These are phyloP conservation scores for Monilinia fructicola DNA, from an alignment of 2,329 filamentous ascomycete genomes.

Conservation along the genomic window DNA sequence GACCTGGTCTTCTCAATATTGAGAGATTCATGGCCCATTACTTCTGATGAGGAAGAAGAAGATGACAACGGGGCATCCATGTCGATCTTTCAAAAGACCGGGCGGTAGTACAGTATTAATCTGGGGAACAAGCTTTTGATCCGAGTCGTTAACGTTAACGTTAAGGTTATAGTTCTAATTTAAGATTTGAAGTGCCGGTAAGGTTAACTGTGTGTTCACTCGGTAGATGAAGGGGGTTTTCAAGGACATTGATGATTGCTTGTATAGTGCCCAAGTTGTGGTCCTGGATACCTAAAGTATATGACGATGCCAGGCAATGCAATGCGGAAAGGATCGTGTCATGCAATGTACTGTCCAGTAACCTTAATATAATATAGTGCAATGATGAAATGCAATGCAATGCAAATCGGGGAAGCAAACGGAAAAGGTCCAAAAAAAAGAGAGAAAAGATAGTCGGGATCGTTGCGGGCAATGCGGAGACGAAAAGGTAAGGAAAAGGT, in stretches of 20 bases:
- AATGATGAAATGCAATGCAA: too few species aligned
- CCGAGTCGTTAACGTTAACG: too few species aligned
- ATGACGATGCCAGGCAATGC: too few species aligned
- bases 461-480: not conserved
- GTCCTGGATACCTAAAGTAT: too few species aligned
- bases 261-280: too few species aligned
- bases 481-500: too few species aligned
- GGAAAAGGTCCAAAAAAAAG: not conserved
- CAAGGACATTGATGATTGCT: too few species aligned
- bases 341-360: too few species aligned
- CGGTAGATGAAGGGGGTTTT: not conserved
- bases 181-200: not conserved
- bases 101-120: not conserved
- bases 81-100: not conserved
- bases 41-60: not conserved
- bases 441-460: not conserved
- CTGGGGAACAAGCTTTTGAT: not conserved
- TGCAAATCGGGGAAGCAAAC: too few species aligned
- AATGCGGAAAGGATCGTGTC: too few species aligned
- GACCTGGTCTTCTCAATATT: conserved; percentile 11
- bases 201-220: not conserved
- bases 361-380: too few species aligned
- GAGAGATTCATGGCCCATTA: not conserved
- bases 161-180: too few species aligned
- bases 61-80: not conserved